Evolutionary conservation across 192 early-diverging fungal species (phyloP).

Genomic region (Backusella westeae): DNA sequence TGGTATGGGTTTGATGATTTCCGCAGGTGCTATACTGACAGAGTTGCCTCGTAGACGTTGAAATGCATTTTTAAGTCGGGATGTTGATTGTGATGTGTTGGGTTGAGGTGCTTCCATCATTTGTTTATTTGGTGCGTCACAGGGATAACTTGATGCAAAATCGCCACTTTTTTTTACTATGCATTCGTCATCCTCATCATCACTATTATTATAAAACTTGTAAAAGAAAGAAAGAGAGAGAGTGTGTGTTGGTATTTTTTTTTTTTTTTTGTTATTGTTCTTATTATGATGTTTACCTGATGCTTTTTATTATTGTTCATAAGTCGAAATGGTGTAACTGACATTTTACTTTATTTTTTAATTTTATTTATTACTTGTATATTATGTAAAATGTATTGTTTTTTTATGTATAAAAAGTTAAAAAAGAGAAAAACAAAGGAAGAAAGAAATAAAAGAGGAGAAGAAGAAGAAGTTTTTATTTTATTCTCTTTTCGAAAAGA

Average conservation of each 20-base stretch:
- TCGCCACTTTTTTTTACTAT: neutral
- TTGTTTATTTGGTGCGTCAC: neutral
- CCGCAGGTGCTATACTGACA: neutral
- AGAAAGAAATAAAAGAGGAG: neutral
- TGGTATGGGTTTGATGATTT: neutral
- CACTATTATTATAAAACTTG: neutral
- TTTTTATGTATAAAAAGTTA: neutral
- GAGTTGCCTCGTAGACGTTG: constrained; percentile 1
- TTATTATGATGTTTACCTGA: neutral
- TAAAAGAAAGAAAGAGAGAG: neutral
- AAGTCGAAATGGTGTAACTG: neutral
- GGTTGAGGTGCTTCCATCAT: constrained; percentile 11
- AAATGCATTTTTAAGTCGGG: neutral
- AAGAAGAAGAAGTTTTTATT: neutral
- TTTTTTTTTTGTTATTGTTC: neutral
- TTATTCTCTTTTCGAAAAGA: neutral
- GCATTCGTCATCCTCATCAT: neutral
- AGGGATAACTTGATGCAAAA: neutral
- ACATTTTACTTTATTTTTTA: neutral
- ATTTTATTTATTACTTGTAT: neutral
- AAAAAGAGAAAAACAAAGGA: neutral
- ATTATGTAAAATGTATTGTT: neutral
- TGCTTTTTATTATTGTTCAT: neutral
- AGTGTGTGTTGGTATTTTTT: no score
- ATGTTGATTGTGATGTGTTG: neutral